Percentiles rank a stretch among this genome's conserved stretches.
Conservation (phyloP, 176 grass and related monocot genomes). For the Aegilops sharonensis region DNA sequence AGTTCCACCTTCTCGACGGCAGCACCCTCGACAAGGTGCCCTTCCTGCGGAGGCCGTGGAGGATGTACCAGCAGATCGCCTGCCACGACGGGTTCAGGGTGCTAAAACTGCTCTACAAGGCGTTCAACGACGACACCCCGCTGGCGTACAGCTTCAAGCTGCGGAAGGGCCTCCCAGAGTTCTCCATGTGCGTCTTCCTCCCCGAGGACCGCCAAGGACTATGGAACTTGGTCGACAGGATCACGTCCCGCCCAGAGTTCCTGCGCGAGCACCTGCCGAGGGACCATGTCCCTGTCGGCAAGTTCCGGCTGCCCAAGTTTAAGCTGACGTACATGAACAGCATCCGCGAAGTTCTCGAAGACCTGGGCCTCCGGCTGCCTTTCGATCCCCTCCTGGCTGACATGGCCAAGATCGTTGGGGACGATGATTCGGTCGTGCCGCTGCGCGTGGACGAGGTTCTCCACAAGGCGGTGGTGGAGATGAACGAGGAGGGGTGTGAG, state of each 20-base stretch:
- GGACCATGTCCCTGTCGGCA: neutral
- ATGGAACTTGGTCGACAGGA: neutral
- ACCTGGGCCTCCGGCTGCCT: too few species aligned
- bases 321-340: constrained; percentile 8
- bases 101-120: constrained; percentile 1
- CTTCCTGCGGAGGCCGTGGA: neutral
- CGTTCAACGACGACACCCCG: neutral
- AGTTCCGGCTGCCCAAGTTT: constrained; percentile 33
- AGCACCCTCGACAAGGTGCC: neutral
- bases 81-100: constrained; percentile 15
- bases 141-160: neutral
- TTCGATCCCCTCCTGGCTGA: neutral
- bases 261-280: neutral
- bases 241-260: neutral
- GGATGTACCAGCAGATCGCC: neutral
- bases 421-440: neutral
- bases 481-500: constrained; percentile 31
- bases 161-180: neutral
- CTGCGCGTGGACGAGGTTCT: neutral
- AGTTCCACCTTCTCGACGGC: constrained; percentile 26
- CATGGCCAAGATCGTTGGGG: neutral
- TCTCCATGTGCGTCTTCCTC: constrained; percentile 50
- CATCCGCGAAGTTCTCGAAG: neutral
- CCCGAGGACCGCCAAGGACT: constrained; percentile 20
- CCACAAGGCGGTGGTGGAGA: constrained; percentile 31